Evolutionary conservation across 139 green algal species (phyloP), one percentile per base, ranked within the genome.

Genomic region (Chlorella sp.): DNA sequence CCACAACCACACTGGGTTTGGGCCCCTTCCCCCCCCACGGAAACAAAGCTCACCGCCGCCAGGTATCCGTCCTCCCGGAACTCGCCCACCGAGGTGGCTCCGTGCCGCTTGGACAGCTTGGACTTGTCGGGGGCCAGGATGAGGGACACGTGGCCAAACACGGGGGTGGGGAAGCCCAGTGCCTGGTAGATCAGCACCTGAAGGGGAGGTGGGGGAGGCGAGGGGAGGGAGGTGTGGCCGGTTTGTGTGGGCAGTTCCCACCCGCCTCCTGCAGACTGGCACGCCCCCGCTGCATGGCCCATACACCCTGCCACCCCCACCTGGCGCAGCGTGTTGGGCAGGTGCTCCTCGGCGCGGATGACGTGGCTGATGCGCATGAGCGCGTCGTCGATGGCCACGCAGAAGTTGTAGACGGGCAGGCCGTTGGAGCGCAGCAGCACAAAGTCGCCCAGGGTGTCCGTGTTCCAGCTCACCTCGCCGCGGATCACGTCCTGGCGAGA

Each of bases 381-480:
- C 19, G 95, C 96, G 85, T 99, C 97, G 86, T 99, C 97, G 22
- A 99, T 91, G 22, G 97, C 96, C 22, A 99, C 97, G 82, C 97
- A 99, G 86, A 99, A 99, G 93, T 99, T 99, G 93, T 99, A 99
- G 28, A 99, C 97, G 13, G 97, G 97, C 81, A 98, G 91, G 46
- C 97, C 97, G 89, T 98, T 99, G 86, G 93, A 98, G 58, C 97
- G 92, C 88, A 99, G 90, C 67, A 99, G 87, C 20, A 99, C 94
- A 92, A 99, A 99, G 92, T 99, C 97, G n/a, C 97, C 97, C 72
- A 99, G 89, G 4, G 95, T 98, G 93, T 99, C 91, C 13, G 96
- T 98, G 92, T 97, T 97, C 95, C 96, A 99, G 5, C 88, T 88
- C 46, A 99, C 96, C 62, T 97, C 92, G 26, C 95, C 97, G 32